A percentile compares a stretch with the other conserved stretches of the same genome.
phyloP scores from a whole-genome alignment of 2,329 filamentous ascomycete genomes.

The Neonectria hederae region DNA sequence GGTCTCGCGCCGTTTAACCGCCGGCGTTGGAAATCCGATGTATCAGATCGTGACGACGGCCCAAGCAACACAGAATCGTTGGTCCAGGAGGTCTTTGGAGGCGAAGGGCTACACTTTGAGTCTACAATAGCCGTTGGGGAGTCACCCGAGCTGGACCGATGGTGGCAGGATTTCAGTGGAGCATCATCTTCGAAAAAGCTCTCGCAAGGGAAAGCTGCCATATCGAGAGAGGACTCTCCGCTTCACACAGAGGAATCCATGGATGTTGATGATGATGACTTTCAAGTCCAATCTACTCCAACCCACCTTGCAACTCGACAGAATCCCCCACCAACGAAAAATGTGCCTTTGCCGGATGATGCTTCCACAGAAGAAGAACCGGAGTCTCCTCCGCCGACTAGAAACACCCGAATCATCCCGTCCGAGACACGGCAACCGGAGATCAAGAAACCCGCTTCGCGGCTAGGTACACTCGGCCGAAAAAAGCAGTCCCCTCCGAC shows the following conservation, averaged over 20 bases:
- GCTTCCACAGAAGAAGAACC: conserved; percentile 48
- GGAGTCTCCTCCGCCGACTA: conserved; percentile 22
- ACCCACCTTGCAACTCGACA: conserved; percentile 45
- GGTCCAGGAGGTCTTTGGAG: conserved; percentile 54
- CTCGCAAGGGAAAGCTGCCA: conserved; percentile 26
- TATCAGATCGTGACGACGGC: conserved; percentile 35
- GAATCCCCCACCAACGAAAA: conserved; percentile 31
- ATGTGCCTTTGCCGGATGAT: conserved; percentile 37
- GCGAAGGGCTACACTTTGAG: conserved; percentile 44
- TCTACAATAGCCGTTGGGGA: conserved; percentile 44
- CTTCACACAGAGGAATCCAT: conserved; percentile 30
- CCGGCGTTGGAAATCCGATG: conserved; percentile 49
- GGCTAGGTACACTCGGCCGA: conserved; percentile 50
- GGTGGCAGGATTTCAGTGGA: conserved; percentile 59
- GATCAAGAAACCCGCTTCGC: conserved; percentile 31
- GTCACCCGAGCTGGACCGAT: conserved; percentile 53
- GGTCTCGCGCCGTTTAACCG: conserved; percentile 61
- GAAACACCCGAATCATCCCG: conserved; percentile 14
- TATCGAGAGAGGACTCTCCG: conserved; percentile 17
- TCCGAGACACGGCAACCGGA: conserved; percentile 27
- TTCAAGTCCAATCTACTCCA: conserved; percentile 61
- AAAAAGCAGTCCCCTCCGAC: conserved; percentile 45
- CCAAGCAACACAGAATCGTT: conserved; percentile 49
- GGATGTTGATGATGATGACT: conserved; percentile 52
- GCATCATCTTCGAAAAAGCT: conserved; percentile 38